Evolutionary conservation across 2,329 filamentous ascomycete species (phyloP).

Genomic region (Epichloe sylvatica): DNA sequence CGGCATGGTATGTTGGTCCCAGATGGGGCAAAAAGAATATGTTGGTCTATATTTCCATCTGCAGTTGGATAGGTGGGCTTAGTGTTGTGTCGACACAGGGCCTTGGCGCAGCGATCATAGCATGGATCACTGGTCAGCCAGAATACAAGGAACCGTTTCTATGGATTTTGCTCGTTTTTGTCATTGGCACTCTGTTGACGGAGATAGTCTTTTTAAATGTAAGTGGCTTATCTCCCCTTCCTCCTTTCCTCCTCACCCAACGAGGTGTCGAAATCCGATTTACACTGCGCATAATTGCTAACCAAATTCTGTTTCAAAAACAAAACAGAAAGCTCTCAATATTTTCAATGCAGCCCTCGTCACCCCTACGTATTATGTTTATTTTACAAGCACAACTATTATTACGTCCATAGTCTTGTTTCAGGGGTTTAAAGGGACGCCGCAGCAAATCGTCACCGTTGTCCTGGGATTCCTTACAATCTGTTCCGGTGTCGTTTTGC

Average conservation of each 20-base stretch:
- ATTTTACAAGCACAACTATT: constrained; percentile 93
- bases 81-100: constrained; percentile 94
- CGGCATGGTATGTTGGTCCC: constrained; percentile 70
- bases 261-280: no score
- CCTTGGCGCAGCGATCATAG: constrained; percentile 77
- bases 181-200: constrained; percentile 73
- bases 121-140: constrained; percentile 63
- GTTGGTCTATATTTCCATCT: constrained; percentile 94
- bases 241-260: no score
- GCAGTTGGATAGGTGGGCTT: constrained; percentile 83
- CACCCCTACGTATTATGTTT: constrained; percentile 96
- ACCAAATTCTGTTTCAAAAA: neutral
- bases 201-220: constrained; percentile 96
- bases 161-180: constrained; percentile 83
- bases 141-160: constrained; percentile 98
- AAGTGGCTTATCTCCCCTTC: constrained; percentile 23
- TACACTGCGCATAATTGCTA: neutral
- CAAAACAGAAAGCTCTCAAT: constrained; percentile 81
- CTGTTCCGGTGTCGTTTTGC: constrained; percentile 77
- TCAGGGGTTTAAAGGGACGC: constrained; percentile 80
- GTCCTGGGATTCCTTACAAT: constrained; percentile 90
- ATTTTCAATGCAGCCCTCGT: constrained; percentile 93
- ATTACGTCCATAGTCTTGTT: constrained; percentile 87
- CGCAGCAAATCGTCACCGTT: constrained; percentile 68
- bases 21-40: constrained; percentile 92